Evolutionary conservation across 192 early-diverging fungal species (phyloP).

Genomic region (Coemansia sp.): DNA sequence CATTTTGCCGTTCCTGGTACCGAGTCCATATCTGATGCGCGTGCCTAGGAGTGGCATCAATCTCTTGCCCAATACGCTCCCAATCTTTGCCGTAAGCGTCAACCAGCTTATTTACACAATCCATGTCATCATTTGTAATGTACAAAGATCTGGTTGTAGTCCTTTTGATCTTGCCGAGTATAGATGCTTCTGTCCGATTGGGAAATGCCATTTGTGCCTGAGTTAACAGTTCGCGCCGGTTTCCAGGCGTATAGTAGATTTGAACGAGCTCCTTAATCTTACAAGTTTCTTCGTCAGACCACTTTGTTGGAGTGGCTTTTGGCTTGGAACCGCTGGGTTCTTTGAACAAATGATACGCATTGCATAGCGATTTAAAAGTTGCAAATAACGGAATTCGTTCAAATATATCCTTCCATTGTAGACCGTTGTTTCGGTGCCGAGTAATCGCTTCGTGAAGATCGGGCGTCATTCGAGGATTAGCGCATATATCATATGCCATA

Average conservation of each 20-base stretch:
- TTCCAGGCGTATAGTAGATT: neutral
- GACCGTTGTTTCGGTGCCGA: neutral
- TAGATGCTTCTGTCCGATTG: neutral
- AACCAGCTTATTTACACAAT: neutral
- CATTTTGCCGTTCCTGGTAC: neutral
- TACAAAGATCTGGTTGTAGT: neutral
- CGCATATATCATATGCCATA: neutral
- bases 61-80: neutral
- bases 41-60: neutral
- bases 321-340: neutral
- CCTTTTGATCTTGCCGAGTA: neutral
- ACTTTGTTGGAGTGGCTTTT: neutral
- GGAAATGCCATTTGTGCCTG: neutral
- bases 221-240: neutral
- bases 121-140: neutral
- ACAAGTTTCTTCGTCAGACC: neutral
- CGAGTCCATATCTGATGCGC: constrained; percentile 1
- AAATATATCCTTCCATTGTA: neutral
- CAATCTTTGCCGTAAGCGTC: neutral
- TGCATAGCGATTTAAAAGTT: neutral
- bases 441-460: neutral
- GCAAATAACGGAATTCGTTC: neutral
- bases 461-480: neutral
- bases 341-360: neutral
- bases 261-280: neutral